Base-by-base conservation (phyloP, 805 yeast species). In the Peterozyma toletana region DNA sequence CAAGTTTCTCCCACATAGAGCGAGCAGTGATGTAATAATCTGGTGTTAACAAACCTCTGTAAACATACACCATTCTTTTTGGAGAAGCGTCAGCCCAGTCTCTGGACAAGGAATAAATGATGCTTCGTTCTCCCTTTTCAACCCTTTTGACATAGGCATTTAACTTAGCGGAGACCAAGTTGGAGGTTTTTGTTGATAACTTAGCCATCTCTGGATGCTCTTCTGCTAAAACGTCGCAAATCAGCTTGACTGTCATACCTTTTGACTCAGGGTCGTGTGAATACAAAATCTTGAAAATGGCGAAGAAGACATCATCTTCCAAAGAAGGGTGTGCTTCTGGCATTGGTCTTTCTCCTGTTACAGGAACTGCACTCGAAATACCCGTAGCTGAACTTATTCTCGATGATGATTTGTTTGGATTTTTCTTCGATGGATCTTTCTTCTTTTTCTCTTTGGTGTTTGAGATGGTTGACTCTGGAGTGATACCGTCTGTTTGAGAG, bases 51-150 rank as follows among this genome's bases (percentile, higher is more conserved):
- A 83, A 64, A 34, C 95, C 95, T 55, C 93, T 77, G 60, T 86
- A 86, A 40, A 84, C 89, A 55, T 86, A 86, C 27, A 86, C 89
- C 95, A 86, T 86, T 67, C 95, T 73, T 56, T 86, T 82, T 41
- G 95, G 95, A 2, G 88, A 80, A 14, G 91, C 88, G 60, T 85
- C 91, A 3, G 95, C 91, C 95, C 95, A 86, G 60, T 86, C 93
- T 64, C 95, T 76, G 1, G 88, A 80, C 37, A 86, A 64, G 15
- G 91, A 87, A 60, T 86, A 86, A 45, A 75, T 74, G 54, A 86
- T 69, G 37, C 78, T 73, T 48, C 78, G 71, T 58, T 86, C 95
- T 51, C 93, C 93, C 56, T 85, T 85, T 58, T 86, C 95, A 30
- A 86, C 85, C 54, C 90, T 75, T 58, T 86, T 86, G 39, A 86